Evolutionary conservation across 2,329 filamentous ascomycete species (phyloP).

Genomic region (Elsinoe perseae): DNA sequence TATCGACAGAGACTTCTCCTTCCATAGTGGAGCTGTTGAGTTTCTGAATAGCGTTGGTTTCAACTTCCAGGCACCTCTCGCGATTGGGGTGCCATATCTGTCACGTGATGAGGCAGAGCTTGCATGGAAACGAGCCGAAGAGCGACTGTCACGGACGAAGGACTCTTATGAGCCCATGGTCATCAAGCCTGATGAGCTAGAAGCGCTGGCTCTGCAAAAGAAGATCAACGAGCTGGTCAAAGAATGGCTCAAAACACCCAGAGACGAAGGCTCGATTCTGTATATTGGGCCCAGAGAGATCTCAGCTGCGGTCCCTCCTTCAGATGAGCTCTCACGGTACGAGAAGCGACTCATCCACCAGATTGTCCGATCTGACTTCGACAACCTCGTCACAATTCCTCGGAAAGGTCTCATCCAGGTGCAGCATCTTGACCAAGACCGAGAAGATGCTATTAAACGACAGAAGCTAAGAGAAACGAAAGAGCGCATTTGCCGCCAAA

Average conservation of each 20-base stretch:
- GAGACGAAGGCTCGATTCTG: constrained; percentile 25
- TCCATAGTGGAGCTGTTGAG: constrained; percentile 52
- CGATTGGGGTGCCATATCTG: constrained; percentile 53
- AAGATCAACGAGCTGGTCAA: constrained; percentile 40
- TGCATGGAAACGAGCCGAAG: constrained; percentile 39
- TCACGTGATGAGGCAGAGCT: constrained; percentile 50
- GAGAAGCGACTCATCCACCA: constrained; percentile 61
- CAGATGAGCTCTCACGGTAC: constrained; percentile 44
- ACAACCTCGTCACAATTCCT: constrained; percentile 37
- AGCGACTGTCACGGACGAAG: constrained; percentile 34
- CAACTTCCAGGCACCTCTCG: constrained; percentile 50
- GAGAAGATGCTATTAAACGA: constrained; percentile 37
- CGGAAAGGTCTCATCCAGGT: constrained; percentile 39
- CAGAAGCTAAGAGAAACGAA: constrained; percentile 33
- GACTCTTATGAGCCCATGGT: constrained; percentile 38
- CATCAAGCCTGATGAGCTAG: constrained; percentile 45
- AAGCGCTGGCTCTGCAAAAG: constrained; percentile 46
- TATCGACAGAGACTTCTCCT: constrained; percentile 53
- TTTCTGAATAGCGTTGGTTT: constrained; percentile 55
- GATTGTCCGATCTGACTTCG: constrained; percentile 55
- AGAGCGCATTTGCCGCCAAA: constrained; percentile 37
- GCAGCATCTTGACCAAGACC: constrained; percentile 34
- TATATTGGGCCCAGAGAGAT: constrained; percentile 28
- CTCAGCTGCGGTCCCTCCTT: constrained; percentile 9
- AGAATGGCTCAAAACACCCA: constrained; percentile 37